Conservation (phyloP, 805 yeast genomes). For the Candida maltosa region DNA sequence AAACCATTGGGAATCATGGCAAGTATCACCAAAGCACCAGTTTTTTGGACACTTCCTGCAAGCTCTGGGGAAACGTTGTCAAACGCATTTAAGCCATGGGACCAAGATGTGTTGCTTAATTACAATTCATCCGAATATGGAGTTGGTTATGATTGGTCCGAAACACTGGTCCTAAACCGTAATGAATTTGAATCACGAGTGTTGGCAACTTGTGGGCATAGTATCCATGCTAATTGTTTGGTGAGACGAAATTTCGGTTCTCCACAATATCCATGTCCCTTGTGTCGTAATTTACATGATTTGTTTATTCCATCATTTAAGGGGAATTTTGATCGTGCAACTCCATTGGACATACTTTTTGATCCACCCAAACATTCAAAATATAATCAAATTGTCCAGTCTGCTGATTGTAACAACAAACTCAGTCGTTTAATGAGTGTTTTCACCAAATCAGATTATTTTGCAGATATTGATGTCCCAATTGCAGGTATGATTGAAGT, state of each 20-base stretch:
- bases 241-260: constrained; percentile 21
- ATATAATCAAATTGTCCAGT: constrained; percentile 21
- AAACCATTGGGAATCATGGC: constrained; percentile 61
- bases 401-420: constrained; percentile 15
- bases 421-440: constrained; percentile 18
- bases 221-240: constrained; percentile 48
- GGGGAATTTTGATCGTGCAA: constrained; percentile 19
- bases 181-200: constrained; percentile 21
- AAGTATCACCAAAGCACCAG: constrained; percentile 42
- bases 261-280: constrained; percentile 42
- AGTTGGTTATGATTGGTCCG: constrained; percentile 16
- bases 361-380: constrained; percentile 11
- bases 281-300: constrained; percentile 46
- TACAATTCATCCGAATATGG: constrained; percentile 14
- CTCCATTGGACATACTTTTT: constrained; percentile 7
- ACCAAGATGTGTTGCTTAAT: constrained; percentile 16
- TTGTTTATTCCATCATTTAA: constrained; percentile 43
- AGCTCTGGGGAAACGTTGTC: constrained; percentile 11
- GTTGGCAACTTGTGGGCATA: constrained; percentile 50
- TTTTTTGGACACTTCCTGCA: constrained; percentile 47
- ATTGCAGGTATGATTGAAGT: constrained; percentile 2
- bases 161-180: constrained; percentile 8
- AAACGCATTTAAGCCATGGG: constrained; percentile 21
- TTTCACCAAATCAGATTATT: neutral
- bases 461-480: constrained; percentile 1